Evolutionary conservation across 192 early-diverging fungal species (phyloP).

Genomic region (Phlyctochytrium bullatum): DNA sequence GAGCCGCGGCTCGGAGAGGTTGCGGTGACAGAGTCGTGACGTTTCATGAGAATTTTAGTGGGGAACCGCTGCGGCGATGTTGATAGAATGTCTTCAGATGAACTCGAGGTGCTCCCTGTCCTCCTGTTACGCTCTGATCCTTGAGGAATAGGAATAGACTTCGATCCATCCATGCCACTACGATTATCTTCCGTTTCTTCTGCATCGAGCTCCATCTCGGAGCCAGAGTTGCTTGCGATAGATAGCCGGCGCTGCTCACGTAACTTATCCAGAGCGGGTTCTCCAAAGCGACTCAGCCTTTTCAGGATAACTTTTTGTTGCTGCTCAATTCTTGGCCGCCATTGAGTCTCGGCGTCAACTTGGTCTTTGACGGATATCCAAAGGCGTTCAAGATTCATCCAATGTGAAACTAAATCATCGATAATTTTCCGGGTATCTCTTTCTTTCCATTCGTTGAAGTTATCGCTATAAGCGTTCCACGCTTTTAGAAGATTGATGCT

Average conservation of each 20-base stretch:
- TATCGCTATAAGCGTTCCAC: conserved; percentile 58
- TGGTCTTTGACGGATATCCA: conserved; percentile 60
- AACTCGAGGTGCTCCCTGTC: conserved; percentile 3
- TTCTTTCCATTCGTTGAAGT: conserved; percentile 72
- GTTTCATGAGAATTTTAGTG: not conserved
- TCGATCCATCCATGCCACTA: not conserved
- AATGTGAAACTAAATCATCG: conserved; percentile 63
- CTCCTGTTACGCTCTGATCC: not conserved
- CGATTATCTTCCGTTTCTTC: not conserved
- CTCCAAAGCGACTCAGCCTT: conserved; percentile 49
- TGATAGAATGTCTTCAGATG: conserved; percentile 19
- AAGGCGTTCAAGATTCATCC: conserved; percentile 61
- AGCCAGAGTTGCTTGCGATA: not conserved
- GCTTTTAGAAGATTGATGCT: conserved; percentile 41
- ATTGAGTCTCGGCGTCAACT: conserved; percentile 51
- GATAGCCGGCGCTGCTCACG: conserved; percentile 16
- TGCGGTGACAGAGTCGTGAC: conserved; percentile 28
- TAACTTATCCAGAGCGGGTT: conserved; percentile 40
- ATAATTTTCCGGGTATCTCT: conserved; percentile 64
- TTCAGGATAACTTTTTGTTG: conserved; percentile 53
- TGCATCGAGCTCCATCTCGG: not conserved
- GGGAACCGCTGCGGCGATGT: conserved; percentile 45
- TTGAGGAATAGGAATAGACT: not conserved
- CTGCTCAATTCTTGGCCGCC: conserved; percentile 58
- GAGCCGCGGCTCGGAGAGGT: not conserved